Evolutionary conservation across 2,329 filamentous ascomycete genomes (phyloP), one percentile per base, ranked within the genome.

Genomic region (Fusarium dimerum): DNA sequence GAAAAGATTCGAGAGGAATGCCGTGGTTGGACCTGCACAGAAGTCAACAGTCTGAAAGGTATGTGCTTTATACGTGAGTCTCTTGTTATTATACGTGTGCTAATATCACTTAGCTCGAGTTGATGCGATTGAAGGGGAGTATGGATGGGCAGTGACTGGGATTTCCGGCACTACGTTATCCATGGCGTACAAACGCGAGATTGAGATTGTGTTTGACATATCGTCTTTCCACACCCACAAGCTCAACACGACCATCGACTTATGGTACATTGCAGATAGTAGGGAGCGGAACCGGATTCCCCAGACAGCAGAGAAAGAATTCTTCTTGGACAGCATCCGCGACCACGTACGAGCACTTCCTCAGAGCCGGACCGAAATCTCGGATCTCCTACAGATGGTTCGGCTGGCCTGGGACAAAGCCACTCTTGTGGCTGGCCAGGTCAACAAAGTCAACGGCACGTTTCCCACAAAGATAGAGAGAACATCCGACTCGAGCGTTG

Each of bases 1-100:
- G 92, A 97, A 69, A 86, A 85, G 58, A 79, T 95, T 26, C 84
- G 89, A 56, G 92, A 97, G 68, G 89, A 96, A 65, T 96, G 89
- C 68, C 85, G 92, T 48, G 92, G 93, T 39, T 97, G 92, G 87
- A 93, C 87, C 51, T 84, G 87, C 47, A 86, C 81, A 29, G 94
- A 97, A 72, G 90, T 97, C 57, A 82, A 82, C 57, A 76, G 78
- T 39, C 77, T 96, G n/a, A 92, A 92, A 80, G 82, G 89, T 90
- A 79, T 30, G 66, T 43, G 34, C 16, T 7, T 13, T 36, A 29
- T 8, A 36, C 18, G 7, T 18, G 4, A 32, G n/a, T n/a, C 20
- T 26, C 16, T 32, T 13, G 26, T 42, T n/a, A 36, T 11, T 41
- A 6, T 8, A 13, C 9, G 13, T 5, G 18, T 46, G 54, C 74